Evolutionary conservation across 2,329 filamentous ascomycete species (phyloP).

Genomic region (Helotiales sp.): DNA sequence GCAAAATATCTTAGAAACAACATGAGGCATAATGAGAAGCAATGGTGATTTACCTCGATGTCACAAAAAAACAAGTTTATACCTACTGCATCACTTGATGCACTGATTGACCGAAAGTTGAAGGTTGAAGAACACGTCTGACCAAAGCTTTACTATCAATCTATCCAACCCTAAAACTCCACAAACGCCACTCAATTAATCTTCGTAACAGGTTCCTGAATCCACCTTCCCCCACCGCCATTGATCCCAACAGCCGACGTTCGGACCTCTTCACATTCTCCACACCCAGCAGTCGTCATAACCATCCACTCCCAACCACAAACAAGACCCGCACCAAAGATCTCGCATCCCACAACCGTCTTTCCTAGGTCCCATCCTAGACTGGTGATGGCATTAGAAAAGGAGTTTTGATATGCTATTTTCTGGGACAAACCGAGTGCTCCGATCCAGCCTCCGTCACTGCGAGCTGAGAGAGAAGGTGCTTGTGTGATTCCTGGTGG

Average conservation of each 20-base stretch:
- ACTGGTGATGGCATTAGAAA: background rate
- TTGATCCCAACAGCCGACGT: background rate
- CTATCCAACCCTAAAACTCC: too few relatives aligned
- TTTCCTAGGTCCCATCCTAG: background rate
- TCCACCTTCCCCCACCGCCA: background rate
- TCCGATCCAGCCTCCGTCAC: background rate
- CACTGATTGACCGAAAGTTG: too few relatives aligned
- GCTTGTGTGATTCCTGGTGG: background rate
- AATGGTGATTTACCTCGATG: too few relatives aligned
- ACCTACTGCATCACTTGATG: too few relatives aligned
- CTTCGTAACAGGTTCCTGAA: background rate
- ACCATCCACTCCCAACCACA: background rate
- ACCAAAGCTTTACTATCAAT: too few relatives aligned
- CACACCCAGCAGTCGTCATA: background rate
- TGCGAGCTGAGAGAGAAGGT: background rate
- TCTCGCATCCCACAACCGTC: background rate
- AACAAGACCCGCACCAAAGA: background rate
- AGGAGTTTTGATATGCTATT: background rate
- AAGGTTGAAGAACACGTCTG: too few relatives aligned
- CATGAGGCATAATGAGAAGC: too few relatives aligned
- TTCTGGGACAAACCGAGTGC: background rate
- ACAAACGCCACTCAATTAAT: background rate
- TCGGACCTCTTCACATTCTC: too few relatives aligned
- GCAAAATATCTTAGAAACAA: too few relatives aligned
- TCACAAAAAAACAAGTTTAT: too few relatives aligned